Conservation (phyloP, 148 eudicot species). For the Rhododendron griersonianum region DNA sequence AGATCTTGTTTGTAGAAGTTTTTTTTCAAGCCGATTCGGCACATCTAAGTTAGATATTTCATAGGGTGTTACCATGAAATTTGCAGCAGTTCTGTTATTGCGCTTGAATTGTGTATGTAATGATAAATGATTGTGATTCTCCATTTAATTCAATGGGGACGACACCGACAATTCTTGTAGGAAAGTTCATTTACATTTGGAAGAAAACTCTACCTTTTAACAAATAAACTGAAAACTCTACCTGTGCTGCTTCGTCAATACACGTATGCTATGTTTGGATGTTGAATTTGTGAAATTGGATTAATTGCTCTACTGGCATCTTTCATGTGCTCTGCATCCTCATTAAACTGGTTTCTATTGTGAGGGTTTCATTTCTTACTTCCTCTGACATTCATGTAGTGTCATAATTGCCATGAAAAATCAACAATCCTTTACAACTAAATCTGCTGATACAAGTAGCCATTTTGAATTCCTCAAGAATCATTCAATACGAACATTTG, state of each 20-base stretch:
- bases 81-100: not conserved
- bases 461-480: not conserved
- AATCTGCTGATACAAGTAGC: not conserved
- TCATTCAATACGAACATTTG: no score
- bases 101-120: not conserved
- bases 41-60: not conserved
- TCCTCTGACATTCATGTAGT: not conserved
- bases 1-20: not conserved
- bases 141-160: not conserved
- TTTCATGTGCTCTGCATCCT: not conserved
- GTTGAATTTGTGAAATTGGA: not conserved
- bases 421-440: not conserved
- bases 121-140: not conserved
- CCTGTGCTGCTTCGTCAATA: no score
- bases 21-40: not conserved
- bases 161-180: not conserved
- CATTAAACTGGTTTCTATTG: not conserved
- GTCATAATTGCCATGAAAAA: not conserved
- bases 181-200: not conserved
- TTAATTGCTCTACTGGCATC: not conserved
- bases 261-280: not conserved
- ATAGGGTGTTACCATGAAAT: not conserved
- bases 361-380: not conserved
- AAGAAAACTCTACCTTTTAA: not conserved
- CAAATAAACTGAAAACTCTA: no score